These are phyloP conservation scores for Phytophthora boehmeriae DNA, from an alignment of 352 stramenopile genomes.

Conservation along the genomic window DNA sequence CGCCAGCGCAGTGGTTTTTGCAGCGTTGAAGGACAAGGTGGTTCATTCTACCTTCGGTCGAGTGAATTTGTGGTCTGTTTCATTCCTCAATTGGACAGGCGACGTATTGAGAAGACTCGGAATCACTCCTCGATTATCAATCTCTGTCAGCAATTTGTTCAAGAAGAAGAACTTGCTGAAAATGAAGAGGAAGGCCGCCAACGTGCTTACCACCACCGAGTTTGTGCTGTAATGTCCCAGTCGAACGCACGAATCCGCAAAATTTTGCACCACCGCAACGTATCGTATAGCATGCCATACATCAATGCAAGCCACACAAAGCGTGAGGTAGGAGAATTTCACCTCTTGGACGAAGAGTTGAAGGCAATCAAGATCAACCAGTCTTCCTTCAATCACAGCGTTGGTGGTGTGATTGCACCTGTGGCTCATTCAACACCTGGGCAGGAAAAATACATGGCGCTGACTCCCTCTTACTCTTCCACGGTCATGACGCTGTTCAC, in stretches of 20 bases:
- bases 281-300: constrained; percentile 66
- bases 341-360: constrained; percentile 55
- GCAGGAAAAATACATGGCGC: constrained; percentile 52
- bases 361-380: constrained; percentile 29
- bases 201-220: constrained; percentile 2
- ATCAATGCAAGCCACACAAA: constrained; percentile 45
- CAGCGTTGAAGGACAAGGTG: neutral
- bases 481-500: constrained; percentile 66
- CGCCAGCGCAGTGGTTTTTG: constrained; percentile 3
- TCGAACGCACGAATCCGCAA: constrained; percentile 71
- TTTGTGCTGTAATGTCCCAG: constrained; percentile 71
- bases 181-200: constrained; percentile 12
- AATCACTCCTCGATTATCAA: constrained; percentile 35
- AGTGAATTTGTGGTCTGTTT: constrained; percentile 73
- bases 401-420: constrained; percentile 6
- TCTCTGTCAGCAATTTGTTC: constrained; percentile 42
- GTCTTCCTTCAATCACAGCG: constrained; percentile 19
- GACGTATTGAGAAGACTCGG: neutral
- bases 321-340: constrained; percentile 49
- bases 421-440: constrained; percentile 18
- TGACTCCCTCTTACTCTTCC: constrained; percentile 71
- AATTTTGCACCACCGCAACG: constrained; percentile 62
- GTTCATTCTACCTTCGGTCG: constrained; percentile 64
- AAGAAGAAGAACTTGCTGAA: neutral
- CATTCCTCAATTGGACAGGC: constrained; percentile 25